Base-by-base conservation (phyloP, 495 filamentous ascomycete species). In the Penicillium parvum region DNA sequence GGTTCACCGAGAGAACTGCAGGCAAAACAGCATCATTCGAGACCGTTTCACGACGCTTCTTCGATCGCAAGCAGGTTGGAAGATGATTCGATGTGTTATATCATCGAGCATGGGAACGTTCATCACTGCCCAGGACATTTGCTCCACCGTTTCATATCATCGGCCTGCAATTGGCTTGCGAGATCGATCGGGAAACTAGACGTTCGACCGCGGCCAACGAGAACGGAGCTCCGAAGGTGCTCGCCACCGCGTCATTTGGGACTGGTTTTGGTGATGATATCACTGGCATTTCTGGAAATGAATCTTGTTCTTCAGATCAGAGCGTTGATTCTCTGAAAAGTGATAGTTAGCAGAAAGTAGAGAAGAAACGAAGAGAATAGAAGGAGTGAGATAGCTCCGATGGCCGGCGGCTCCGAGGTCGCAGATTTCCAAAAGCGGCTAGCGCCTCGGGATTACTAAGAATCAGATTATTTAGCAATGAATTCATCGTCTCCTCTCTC, bases 401-500 rank as follows among this genome's bases (percentile, higher is more conserved):
- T 40, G 27, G 41, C 54, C 53, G 57, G 53, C 43, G 50, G 34
- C 44, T 57, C 53, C 50, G 53, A 44, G 22, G 37, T 40, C 26
- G 6, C 16, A 35, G 4, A 1, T 37, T 41, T 50, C 40, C 45
- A 29, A 55, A 51, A 47, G 32, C 51, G 51, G 10, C 22, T 55
- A 58, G 55, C 47, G 46, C 17, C 3, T 21, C n/a, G 34, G 16
- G 38, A 22, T 60, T 50, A 57, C 29, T 57, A 49, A 55, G 40
- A 50, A 60, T 60, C 57, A 54, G 57, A 60, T 57, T 60, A 60
- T 54, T 60, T 57, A 53, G 45, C 45, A 53, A 60, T 60, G 57
- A 57, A 60, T 60, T 57, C 57, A 57, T 60, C 57, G 52, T 37
- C 44, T 43, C 41, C 39, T 49, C 47, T 43, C 5, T 29, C 29